A percentile compares a stretch with the other conserved stretches of the same genome.
These are phyloP conservation scores for Lodderomyces metapsilosis DNA, from an alignment of 1,139 yeast species.

Conservation along the genomic window DNA sequence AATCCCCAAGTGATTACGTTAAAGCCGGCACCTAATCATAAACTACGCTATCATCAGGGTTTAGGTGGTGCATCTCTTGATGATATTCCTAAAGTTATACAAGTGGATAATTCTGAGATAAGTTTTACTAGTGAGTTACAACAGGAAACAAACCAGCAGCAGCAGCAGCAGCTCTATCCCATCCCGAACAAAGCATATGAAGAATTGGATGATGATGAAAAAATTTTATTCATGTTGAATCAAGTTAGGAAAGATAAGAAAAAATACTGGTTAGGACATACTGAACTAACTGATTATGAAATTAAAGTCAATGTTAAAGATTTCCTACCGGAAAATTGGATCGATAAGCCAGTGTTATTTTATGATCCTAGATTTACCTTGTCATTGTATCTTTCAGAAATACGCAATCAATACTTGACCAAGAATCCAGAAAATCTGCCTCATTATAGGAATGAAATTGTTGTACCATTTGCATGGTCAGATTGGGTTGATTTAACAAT, in stretches of 20 bases:
- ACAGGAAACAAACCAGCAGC: slow-evolving; percentile 5
- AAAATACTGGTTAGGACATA: slow-evolving; percentile 30
- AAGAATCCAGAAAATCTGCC: slow-evolving; percentile 10
- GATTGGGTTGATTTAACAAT: slow-evolving; percentile 25
- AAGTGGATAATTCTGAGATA: slow-evolving; percentile 2
- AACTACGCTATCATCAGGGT: slow-evolving; percentile 5
- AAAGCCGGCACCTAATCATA: slow-evolving; percentile 7
- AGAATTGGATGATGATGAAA: slow-evolving; percentile 17
- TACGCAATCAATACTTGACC: slow-evolving; percentile 17
- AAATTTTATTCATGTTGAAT: slow-evolving; percentile 17
- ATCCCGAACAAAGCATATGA: slow-evolving; percentile 19
- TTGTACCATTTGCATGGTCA: slow-evolving; percentile 34
- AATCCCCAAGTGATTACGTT: neutral
- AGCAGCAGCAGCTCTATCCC: slow-evolving; percentile 13
- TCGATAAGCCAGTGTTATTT: slow-evolving; percentile 15
- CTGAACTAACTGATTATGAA: slow-evolving; percentile 25
- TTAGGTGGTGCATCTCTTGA: slow-evolving; percentile 7
- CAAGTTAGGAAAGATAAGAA: slow-evolving; percentile 14
- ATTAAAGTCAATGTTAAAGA: slow-evolving; percentile 22
- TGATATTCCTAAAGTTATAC: slow-evolving; percentile 4
- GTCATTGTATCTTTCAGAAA: slow-evolving; percentile 37
- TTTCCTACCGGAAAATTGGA: slow-evolving; percentile 18
- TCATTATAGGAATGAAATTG: slow-evolving; percentile 1
- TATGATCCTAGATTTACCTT: slow-evolving; percentile 50
- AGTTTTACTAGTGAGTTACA: neutral